Percentiles rank a stretch among this genome's conserved stretches.
These are phyloP conservation scores for Luffa aegyptiaca DNA, from an alignment of 306 rosid genomes.

Conservation along the genomic window DNA sequence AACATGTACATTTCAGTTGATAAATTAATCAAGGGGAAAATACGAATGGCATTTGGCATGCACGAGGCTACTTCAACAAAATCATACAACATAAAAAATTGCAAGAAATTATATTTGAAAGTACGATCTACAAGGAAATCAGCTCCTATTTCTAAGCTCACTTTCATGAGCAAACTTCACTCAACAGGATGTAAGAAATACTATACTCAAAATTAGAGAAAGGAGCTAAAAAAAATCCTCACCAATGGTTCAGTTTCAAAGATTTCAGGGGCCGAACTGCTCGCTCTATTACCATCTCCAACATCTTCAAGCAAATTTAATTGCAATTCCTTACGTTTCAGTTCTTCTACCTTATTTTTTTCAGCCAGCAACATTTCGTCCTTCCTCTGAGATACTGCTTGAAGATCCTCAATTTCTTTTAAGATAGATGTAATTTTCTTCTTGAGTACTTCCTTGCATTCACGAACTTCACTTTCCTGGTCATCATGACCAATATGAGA, in stretches of 20 bases:
- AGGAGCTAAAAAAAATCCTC: constrained; percentile 25
- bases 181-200: not conserved
- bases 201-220: not conserved
- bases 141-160: not conserved
- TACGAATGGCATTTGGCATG: not conserved
- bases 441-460: constrained; percentile 58
- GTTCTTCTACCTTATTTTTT: constrained; percentile 60
- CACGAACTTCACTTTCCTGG: constrained; percentile 35
- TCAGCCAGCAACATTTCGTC: constrained; percentile 61
- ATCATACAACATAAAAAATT: not conserved
- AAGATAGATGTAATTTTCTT: constrained; percentile 47
- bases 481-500: constrained; percentile 32
- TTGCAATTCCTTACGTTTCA: constrained; percentile 31
- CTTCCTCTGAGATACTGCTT: constrained; percentile 46
- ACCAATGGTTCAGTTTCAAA: constrained; percentile 80
- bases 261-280: constrained; percentile 54
- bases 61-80: not conserved
- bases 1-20: not conserved
- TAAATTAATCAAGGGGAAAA: not conserved
- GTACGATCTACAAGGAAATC: not conserved
- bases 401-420: constrained; percentile 55
- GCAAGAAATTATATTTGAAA: not conserved
- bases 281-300: constrained; percentile 44
- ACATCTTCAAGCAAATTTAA: constrained; percentile 14
- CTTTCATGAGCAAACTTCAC: not conserved